A percentile compares a stretch with the other conserved stretches of the same genome.
phyloP scores from a whole-genome alignment of 306 rosid genomes.

The Spatholobus suberectus region DNA sequence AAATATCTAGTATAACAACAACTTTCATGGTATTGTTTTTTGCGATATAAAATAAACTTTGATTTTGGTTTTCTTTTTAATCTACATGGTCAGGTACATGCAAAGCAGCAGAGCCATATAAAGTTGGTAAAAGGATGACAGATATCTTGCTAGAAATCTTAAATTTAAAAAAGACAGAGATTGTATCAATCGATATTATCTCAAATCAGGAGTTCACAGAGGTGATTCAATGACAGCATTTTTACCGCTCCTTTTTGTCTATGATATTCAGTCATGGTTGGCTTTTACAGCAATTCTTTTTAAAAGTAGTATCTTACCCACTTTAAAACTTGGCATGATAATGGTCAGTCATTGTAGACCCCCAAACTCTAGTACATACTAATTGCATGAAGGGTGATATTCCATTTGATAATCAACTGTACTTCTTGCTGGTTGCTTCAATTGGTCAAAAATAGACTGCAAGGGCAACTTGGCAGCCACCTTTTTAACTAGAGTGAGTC shows the following conservation, averaged over 20 bases:
- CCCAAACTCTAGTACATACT: constrained; percentile 3
- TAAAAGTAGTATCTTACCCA: constrained; percentile 13
- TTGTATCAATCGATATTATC: constrained; percentile 87
- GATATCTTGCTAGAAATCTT: constrained; percentile 84
- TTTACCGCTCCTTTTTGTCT: neutral
- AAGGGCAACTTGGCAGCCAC: constrained; percentile 3
- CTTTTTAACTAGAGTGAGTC: neutral
- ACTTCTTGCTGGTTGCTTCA: constrained; percentile 11
- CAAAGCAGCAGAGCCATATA: constrained; percentile 93
- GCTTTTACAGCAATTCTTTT: neutral
- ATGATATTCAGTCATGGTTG: constrained; percentile 8
- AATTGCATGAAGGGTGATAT: constrained; percentile 34
- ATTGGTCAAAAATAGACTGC: constrained; percentile 10
- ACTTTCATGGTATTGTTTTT: constrained; percentile 30
- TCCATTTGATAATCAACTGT: neutral
- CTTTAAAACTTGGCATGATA: constrained; percentile 27
- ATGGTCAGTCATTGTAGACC: constrained; percentile 5
- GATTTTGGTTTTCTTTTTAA: neutral
- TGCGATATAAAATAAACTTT: constrained; percentile 33
- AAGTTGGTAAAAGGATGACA: constrained; percentile 96
- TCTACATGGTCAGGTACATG: constrained; percentile 81
- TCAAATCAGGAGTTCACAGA: constrained; percentile 99
- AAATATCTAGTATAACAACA: constrained; percentile 51
- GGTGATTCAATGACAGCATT: constrained; percentile 60
- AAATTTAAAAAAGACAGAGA: constrained; percentile 97